phyloP scores from a whole-genome alignment of 108 stramenopile species.

The Bacterosira constricta region DNA sequence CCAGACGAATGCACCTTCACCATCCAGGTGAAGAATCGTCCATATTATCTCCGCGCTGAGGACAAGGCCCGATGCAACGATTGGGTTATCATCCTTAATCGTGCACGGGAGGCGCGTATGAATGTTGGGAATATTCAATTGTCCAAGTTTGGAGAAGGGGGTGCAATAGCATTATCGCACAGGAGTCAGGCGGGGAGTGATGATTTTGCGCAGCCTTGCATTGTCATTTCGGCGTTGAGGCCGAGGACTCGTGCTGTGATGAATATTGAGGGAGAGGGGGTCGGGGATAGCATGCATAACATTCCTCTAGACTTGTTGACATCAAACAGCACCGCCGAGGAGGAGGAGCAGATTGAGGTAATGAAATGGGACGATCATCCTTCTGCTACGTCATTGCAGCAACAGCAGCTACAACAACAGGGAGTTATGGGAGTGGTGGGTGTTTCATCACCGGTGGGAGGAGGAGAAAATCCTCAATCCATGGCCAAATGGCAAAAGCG shows the following conservation, averaged over 20 bases:
- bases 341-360: conserved; percentile 47
- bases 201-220: conserved; percentile 36
- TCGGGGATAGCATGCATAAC: not conserved
- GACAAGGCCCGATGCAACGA: conserved; percentile 74
- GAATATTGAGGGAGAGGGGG: conserved; percentile 13
- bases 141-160: conserved; percentile 17
- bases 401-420: conserved; percentile 15
- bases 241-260: conserved; percentile 31
- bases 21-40: conserved; percentile 78
- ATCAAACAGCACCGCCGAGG: conserved; percentile 17
- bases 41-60: conserved; percentile 80
- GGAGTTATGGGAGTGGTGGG: not conserved
- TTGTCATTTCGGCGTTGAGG: conserved; percentile 49
- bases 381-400: no score
- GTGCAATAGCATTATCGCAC: not conserved
- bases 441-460: not conserved
- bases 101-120: conserved; percentile 82
- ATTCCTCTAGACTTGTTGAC: conserved; percentile 42
- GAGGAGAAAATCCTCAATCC: not conserved
- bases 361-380: conserved; percentile 19
- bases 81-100: conserved; percentile 87
- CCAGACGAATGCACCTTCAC: conserved; percentile 66
- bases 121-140: conserved; percentile 81
- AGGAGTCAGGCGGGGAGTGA: conserved; percentile 42
- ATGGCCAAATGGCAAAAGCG: conserved; percentile 58